These are phyloP conservation scores for Tuber borchii DNA, from an alignment of 495 filamentous ascomycete species.

Conservation along the genomic window DNA sequence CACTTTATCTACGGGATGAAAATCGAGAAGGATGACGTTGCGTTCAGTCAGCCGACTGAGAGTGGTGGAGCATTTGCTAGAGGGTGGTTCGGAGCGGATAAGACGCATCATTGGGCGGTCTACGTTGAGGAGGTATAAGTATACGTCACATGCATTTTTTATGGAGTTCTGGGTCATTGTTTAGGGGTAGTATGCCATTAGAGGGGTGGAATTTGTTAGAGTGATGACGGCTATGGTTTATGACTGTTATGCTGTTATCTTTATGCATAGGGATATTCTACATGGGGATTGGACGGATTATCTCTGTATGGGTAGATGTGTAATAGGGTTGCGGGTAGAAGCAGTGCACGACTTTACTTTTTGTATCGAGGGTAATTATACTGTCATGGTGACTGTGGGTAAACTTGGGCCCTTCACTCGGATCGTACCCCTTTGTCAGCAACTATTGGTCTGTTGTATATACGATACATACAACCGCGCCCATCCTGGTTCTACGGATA, in stretches of 20 bases:
- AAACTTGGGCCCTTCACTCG: neutral
- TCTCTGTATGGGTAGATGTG: neutral
- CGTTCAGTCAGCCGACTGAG: conserved; percentile 71
- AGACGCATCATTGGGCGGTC: conserved; percentile 25
- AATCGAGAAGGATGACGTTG: conserved; percentile 57
- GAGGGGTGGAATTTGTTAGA: neutral
- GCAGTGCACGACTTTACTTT: neutral
- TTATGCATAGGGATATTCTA: neutral
- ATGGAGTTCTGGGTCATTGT: neutral
- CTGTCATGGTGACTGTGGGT: neutral
- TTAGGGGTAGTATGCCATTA: neutral
- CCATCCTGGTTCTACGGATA: neutral
- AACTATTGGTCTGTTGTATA: neutral
- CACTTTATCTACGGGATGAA: conserved; percentile 63
- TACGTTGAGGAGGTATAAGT: conserved; percentile 36
- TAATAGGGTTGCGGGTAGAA: neutral
- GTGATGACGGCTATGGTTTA: neutral
- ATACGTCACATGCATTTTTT: neutral
- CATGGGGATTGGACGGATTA: neutral
- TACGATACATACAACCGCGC: neutral
- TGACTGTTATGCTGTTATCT: neutral
- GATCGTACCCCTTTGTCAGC: neutral
- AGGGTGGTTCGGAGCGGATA: conserved; percentile 55
- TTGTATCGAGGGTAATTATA: neutral
- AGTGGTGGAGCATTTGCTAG: conserved; percentile 58